Conservation (phyloP, 345 rosid species). For the Acer negundo region DNA sequence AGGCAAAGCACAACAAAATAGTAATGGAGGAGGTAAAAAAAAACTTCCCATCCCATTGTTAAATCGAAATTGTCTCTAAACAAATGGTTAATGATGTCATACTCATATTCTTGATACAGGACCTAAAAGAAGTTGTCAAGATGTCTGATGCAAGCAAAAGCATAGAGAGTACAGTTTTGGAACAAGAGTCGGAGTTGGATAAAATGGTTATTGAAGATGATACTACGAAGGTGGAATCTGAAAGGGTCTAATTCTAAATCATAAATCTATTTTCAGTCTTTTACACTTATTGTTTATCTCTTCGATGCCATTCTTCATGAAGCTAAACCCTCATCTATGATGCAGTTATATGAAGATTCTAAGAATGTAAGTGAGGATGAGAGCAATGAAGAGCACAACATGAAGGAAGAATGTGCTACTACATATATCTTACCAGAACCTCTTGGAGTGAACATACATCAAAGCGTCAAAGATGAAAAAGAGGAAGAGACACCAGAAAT, state of each 20-base stretch:
- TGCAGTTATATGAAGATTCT: conserved; percentile 28
- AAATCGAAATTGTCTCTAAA: neutral
- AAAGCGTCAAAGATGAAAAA: conserved; percentile 18
- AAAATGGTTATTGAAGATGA: conserved; percentile 22
- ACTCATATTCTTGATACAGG: neutral
- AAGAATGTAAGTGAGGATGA: conserved; percentile 2
- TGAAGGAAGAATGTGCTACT: conserved; percentile 20
- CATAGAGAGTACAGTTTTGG: neutral
- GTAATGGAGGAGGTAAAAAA: conserved; percentile 22
- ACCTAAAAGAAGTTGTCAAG: neutral
- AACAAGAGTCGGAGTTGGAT: neutral
- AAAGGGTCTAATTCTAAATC: conserved; percentile 27
- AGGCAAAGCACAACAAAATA: neutral
- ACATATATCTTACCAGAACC: conserved; percentile 20
- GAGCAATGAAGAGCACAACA: conserved; percentile 15
- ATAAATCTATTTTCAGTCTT: conserved; percentile 2
- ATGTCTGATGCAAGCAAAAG: neutral
- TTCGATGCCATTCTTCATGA: neutral
- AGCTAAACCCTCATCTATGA: neutral
- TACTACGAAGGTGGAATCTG: conserved; percentile 21
- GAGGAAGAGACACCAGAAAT: neutral
- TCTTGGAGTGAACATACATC: conserved; percentile 14
- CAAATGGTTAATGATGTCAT: neutral
- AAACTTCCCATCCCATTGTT: neutral
- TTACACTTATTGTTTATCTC: neutral